A percentile compares a stretch with the other conserved stretches of the same genome.
Conservation (phyloP, 257 asterid species). For the Asclepias syriaca region DNA sequence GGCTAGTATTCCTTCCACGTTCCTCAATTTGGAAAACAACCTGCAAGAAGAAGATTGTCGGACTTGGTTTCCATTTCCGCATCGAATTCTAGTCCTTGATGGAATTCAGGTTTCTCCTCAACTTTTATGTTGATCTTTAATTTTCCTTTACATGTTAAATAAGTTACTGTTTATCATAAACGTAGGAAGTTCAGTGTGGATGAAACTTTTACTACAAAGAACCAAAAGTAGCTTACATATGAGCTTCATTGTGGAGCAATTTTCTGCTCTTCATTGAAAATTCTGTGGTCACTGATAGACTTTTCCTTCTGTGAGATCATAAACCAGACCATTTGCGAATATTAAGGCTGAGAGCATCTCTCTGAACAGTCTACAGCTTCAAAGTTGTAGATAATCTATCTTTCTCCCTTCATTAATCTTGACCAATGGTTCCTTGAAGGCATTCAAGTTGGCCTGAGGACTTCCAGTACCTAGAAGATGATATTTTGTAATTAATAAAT, state of each 20-base stretch:
- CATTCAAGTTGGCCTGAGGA: not conserved
- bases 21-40: constrained; percentile 30
- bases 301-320: not conserved
- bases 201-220: not conserved
- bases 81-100: constrained; percentile 84
- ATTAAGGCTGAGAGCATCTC: not conserved
- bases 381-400: not conserved
- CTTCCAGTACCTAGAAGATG: not conserved
- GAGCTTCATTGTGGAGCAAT: not conserved
- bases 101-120: constrained; percentile 66
- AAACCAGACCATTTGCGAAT: not conserved
- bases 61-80: constrained; percentile 47
- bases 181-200: not conserved
- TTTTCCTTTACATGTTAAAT: not conserved
- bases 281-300: not conserved
- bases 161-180: not conserved
- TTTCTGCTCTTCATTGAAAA: not conserved
- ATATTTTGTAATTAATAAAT: not conserved
- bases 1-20: constrained; percentile 68
- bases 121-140: constrained; percentile 2
- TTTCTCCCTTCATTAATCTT: not conserved
- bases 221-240: not conserved
- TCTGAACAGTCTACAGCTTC: not conserved
- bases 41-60: constrained; percentile 34
- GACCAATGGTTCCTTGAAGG: not conserved